A percentile compares a stretch with the other conserved stretches of the same genome.
phyloP scores from a whole-genome alignment of 2,329 filamentous ascomycete genomes.

The Pseudogymnoascus sp. region DNA sequence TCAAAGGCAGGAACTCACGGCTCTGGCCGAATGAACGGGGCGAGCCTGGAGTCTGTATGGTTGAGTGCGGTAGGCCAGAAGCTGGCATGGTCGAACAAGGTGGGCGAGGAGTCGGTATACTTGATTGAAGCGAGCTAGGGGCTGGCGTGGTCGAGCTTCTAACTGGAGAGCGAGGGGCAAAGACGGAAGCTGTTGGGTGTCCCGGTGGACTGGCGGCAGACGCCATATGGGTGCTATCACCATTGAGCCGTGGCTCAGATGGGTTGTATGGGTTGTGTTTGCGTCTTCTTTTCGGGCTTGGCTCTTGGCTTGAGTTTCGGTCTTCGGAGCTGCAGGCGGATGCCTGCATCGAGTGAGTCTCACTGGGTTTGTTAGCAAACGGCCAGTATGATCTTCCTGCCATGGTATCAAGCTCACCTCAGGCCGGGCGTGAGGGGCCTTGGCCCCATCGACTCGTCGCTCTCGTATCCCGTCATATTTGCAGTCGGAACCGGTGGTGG shows the following conservation, averaged over 20 bases:
- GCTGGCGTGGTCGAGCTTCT: not conserved
- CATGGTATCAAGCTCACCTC: not conserved
- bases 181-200: not conserved
- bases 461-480: conserved; percentile 3
- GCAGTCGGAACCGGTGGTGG: not conserved
- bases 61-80: not conserved
- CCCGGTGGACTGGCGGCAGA: not conserved
- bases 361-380: not conserved
- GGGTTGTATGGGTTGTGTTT: not conserved
- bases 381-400: not conserved
- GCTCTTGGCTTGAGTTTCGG: not conserved
- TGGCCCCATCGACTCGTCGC: not conserved
- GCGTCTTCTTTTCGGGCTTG: not conserved
- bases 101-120: not conserved
- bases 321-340: not conserved
- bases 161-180: not conserved
- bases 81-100: not conserved
- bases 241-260: not conserved
- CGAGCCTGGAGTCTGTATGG: not conserved
- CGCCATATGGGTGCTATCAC: not conserved
- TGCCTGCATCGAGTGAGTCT: not conserved
- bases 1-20: not conserved
- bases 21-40: not conserved
- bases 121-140: not conserved
- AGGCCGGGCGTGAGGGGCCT: not conserved